Base-by-base conservation (phyloP, 2,329 filamentous ascomycete species). In the Zasmidium cellare region DNA sequence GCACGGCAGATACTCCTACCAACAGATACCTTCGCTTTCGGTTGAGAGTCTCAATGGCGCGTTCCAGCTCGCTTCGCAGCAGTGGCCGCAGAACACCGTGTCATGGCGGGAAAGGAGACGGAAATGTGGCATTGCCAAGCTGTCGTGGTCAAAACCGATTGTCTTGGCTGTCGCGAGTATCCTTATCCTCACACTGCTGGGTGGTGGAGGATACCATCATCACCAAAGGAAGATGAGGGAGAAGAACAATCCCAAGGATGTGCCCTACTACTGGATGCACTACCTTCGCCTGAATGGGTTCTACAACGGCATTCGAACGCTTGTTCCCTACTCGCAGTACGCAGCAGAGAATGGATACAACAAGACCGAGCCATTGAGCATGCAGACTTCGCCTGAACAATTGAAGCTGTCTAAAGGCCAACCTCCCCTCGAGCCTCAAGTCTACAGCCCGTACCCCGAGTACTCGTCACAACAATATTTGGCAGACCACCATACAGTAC, bases 401-500 rank as follows among this genome's bases (percentile, higher is more conserved):
- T 54, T 9, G 38, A 51, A n/a, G 51, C 22, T 62, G 28, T 23
- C 20, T 16, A 9, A 28, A 1, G 24, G 19, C 19, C 61, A 62
- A 47, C 74, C 73, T 7, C 69, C 72, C 1, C 56, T 76, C 45
- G 68, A 75, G 18, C 73, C 74, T 2, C 59, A 72, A 31, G 72
- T 76, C 14, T 80, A 77, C 71, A 72, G 75, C 57, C 79, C 79
- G 11, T 81, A 81, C 64, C 72, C 75, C 14, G 74, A 77, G 56
- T 79, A 72, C 64, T 64, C 69, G 18, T 76, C 76, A 5, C 65
- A 67, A 56, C 72, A 75, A 52, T 80, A 79, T 67, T 76, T 77
- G 46, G 74, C 75, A 59, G 75, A 79, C 44, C 78, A 84, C 64
- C 76, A 82, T 53, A 75, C 78, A 18, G 82, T 87, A 14, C 76